Base-by-base conservation (phyloP, 306 rosid genomes). In the Comarum palustre region DNA sequence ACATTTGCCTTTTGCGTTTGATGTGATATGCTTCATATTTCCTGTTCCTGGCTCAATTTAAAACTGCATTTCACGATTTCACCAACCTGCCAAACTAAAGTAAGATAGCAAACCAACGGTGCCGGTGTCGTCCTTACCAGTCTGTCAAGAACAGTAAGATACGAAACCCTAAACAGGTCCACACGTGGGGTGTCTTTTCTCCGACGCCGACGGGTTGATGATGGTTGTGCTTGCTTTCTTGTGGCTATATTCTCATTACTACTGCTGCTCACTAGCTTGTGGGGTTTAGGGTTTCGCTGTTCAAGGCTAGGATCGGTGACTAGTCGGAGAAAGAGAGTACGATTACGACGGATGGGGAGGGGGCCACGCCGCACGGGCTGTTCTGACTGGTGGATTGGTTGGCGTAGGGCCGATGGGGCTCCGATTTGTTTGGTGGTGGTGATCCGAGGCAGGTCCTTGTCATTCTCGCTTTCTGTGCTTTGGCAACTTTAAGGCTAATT, bases 131-230 rank as follows among this genome's bases (percentile, higher is more conserved):
- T 32, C 66, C 25, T 42, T 61, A 61, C 66, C 6, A 0, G 6
- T 12, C 39, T 25, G 15, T n/a, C 25, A 62, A 17, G 12, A 15
- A 31, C 24, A 29, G 24, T 61, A 6, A 29, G 39, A 60, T 14
- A 27, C 41, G 38, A 29, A 59, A 41, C 66, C 45, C 57, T 12
- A 19, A 50, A 6, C 57, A 50, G 65, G 62, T 57, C 14, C 82
- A 73, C 82, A 81, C 82, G 85, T 77, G 85, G 63, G 83, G 77
- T 70, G 82, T 39, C 68, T 25, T 47, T 48, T 29, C 68, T 25
- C 39, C 15, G 58, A 78, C 10, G 78, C 48, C 6, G 79, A 79
- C 43, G 62, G 62, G 62, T 70, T 36, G 62, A 42, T 36, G 25
- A 46, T 47, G 41, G 50, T 51, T 25, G 55, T 47, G 41, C 59